A percentile compares a stretch with the other conserved stretches of the same genome.
phyloP scores from a whole-genome alignment of 192 early-diverging fungal species.

The Endogone sp. region DNA sequence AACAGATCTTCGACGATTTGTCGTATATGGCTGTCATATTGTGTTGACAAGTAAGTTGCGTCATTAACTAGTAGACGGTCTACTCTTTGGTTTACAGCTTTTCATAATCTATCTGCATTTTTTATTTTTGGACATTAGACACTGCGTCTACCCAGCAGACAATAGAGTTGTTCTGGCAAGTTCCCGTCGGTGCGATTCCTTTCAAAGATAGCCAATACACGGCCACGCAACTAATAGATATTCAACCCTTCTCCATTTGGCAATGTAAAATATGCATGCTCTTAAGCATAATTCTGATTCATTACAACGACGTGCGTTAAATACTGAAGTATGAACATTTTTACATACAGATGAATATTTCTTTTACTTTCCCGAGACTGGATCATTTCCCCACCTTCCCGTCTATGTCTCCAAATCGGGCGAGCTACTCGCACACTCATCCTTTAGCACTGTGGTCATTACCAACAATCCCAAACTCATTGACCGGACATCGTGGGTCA shows the following conservation, averaged over 20 bases:
- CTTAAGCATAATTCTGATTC: no score
- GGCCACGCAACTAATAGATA: slow-evolving; percentile 14
- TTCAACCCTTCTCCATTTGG: slow-evolving; percentile 27
- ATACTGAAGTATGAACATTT: neutral
- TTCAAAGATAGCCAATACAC: slow-evolving; percentile 12
- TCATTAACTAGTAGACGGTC: slow-evolving; percentile 14
- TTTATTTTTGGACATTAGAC: slow-evolving; percentile 15
- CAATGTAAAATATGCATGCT: slow-evolving; percentile 10
- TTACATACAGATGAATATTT: neutral
- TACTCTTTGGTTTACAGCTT: neutral
- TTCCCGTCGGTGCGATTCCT: slow-evolving; percentile 38
- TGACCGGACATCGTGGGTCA: slow-evolving; percentile 9
- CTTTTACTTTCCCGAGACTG: slow-evolving; percentile 49
- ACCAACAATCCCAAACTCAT: slow-evolving; percentile 1
- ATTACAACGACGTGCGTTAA: no score
- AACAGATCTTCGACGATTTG: slow-evolving; percentile 4
- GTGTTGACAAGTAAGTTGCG: neutral
- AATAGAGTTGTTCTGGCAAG: slow-evolving; percentile 34
- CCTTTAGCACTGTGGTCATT: slow-evolving; percentile 7
- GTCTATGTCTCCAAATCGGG: slow-evolving; percentile 23
- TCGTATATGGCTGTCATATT: slow-evolving; percentile 23
- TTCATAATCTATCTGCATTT: neutral
- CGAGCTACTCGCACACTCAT: slow-evolving; percentile 1
- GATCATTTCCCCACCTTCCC: slow-evolving; percentile 31
- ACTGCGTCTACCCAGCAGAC: slow-evolving; percentile 30